phyloP scores from a whole-genome alignment of 768 basidiomycete genomes.

The Hydnomerulius pinastri region DNA sequence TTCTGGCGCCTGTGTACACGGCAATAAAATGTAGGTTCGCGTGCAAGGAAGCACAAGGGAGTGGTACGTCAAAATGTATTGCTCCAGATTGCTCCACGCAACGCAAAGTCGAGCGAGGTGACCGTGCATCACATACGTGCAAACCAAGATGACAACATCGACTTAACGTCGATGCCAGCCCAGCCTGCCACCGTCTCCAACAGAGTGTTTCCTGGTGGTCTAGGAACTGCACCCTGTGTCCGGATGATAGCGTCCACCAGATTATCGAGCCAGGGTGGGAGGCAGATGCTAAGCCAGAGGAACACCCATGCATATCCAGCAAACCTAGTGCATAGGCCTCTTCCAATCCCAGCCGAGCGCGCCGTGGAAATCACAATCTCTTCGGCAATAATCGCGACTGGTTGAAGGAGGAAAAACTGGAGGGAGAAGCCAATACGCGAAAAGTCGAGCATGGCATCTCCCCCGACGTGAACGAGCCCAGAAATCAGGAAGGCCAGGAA shows the following conservation, averaged over 20 bases:
- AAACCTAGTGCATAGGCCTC: not conserved
- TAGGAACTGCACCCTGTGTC: not conserved
- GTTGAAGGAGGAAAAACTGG: conserved; percentile 32
- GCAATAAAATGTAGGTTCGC: too few relatives aligned
- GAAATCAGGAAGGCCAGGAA: conserved; percentile 38
- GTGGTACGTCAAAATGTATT: too few relatives aligned
- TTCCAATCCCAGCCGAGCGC: conserved; percentile 9
- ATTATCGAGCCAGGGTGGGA: not conserved
- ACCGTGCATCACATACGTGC: not conserved
- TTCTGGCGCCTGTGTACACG: too few relatives aligned
- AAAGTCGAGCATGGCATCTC: conserved; percentile 30
- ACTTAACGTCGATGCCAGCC: not conserved
- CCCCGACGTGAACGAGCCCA: conserved; percentile 34
- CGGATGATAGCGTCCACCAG: not conserved
- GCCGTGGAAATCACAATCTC: conserved; percentile 24
- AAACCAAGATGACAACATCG: not conserved
- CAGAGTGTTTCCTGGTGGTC: not conserved
- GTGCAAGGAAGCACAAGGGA: not conserved
- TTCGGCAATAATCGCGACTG: conserved; percentile 37
- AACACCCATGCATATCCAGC: conserved; percentile 32
- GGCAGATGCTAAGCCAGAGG: conserved; percentile 24
- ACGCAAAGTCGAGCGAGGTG: too few relatives aligned
- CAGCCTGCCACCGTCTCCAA: not conserved
- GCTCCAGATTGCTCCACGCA: too few relatives aligned
- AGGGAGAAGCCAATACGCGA: conserved; percentile 14